phyloP scores from a whole-genome alignment of 2,329 filamentous ascomycete genomes.

The Metarhizium guizhouense region DNA sequence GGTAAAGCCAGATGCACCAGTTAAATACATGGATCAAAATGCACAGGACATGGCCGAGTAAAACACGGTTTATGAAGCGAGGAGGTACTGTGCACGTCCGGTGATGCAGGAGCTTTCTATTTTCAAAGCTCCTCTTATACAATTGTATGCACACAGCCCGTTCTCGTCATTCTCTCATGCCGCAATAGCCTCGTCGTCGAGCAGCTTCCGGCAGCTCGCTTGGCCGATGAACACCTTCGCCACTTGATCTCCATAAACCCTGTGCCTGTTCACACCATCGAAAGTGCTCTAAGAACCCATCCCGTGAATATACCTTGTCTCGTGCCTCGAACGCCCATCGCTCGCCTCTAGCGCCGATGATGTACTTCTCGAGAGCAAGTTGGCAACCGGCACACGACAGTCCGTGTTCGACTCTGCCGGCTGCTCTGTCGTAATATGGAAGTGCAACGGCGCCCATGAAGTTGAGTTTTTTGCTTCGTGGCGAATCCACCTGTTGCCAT shows the following conservation, averaged over 20 bases:
- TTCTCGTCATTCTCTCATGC: constrained; percentile 1
- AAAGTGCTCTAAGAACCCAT: constrained; percentile 24
- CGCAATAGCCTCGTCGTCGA: constrained; percentile 3
- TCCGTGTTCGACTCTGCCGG: constrained; percentile 17
- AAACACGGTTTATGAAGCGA: no score
- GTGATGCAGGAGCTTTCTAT: no score
- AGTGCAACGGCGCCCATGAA: constrained; percentile 12
- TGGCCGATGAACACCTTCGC: background rate
- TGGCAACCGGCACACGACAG: constrained; percentile 24
- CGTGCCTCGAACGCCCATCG: constrained; percentile 12
- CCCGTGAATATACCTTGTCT: constrained; percentile 19
- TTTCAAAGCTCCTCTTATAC: background rate
- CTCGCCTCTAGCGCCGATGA: constrained; percentile 3
- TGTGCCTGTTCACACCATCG: constrained; percentile 25
- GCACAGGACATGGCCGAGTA: no score
- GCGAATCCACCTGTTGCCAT: constrained; percentile 6
- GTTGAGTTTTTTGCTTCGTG: constrained; percentile 13
- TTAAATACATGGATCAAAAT: no score
- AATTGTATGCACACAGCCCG: background rate
- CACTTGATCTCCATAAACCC: constrained; percentile 16
- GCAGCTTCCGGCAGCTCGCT: constrained; percentile 2
- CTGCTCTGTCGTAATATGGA: constrained; percentile 17
- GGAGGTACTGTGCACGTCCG: no score
- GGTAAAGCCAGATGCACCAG: no score
- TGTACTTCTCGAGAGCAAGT: constrained; percentile 10